A percentile compares a stretch with the other conserved stretches of the same genome.
These are phyloP conservation scores for Penicillium verhagenii DNA, from an alignment of 495 filamentous ascomycete species.

Conservation along the genomic window DNA sequence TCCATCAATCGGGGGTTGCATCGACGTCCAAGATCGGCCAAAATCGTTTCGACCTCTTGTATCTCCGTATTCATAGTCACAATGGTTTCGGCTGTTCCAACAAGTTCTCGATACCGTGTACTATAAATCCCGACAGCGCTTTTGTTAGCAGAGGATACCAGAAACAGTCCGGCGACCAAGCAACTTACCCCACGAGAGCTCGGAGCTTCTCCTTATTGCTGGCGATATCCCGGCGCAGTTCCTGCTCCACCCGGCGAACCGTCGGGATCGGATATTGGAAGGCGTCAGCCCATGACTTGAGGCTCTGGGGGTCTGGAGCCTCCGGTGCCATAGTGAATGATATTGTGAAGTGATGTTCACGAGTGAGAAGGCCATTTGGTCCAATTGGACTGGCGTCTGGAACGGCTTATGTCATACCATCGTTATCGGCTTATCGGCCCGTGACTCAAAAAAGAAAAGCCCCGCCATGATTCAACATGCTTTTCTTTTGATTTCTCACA, in stretches of 20 bases:
- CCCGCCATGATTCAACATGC: conserved; percentile 17
- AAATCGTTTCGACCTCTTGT: conserved; percentile 63
- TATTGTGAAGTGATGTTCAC: conserved; percentile 1
- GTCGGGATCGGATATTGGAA: conserved; percentile 65
- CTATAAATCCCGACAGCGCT: conserved; percentile 31
- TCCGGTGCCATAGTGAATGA: conserved; percentile 53
- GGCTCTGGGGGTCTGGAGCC: conserved; percentile 55
- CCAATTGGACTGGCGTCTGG: not conserved
- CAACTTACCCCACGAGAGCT: conserved; percentile 76
- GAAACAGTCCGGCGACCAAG: not conserved
- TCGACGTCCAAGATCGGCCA: conserved; percentile 69
- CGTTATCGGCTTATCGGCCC: conserved; percentile 19
- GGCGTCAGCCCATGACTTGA: conserved; percentile 66
- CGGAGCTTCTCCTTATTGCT: conserved; percentile 87
- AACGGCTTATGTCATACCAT: conserved; percentile 18
- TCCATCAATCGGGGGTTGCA: conserved; percentile 76
- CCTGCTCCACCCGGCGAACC: conserved; percentile 61
- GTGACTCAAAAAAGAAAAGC: conserved; percentile 26
- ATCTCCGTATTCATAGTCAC: conserved; percentile 82
- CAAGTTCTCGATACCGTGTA: conserved; percentile 87
- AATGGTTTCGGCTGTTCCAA: conserved; percentile 90
- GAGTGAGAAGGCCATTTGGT: conserved; percentile 4
- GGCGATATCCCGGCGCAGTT: conserved; percentile 63
- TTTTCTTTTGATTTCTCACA: not conserved
- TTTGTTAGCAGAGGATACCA: conserved; percentile 12